Evolutionary conservation across 768 basidiomycete genomes (phyloP), one percentile per base, ranked within the genome.

Genomic region (Rhizopogon vinicolor): DNA sequence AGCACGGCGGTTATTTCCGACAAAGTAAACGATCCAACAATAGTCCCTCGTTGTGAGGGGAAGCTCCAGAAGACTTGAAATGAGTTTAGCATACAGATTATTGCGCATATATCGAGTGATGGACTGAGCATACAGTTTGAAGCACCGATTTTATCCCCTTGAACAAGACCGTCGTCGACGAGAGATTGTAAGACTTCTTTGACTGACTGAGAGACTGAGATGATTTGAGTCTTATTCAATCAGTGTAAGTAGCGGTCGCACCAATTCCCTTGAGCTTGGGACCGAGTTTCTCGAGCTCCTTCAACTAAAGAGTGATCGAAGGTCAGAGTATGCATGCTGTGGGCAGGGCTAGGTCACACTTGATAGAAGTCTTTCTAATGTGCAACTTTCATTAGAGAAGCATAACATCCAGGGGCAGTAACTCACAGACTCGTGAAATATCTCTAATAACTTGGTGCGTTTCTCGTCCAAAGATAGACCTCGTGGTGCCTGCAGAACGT

Each of bases 251-350:
- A 44, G 40, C 28, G 13, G 43, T 59, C 71, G 56, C 70, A 92
- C 92, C 90, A 51, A 97, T 93, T 19, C 93, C 93, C 65, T 95
- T 96, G 75, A 89, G 75, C 69, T 94, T 95, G 14, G 89, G 86
- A 0, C 83, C 90, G 7, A 89, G 75, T 68, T 94, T 96, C 70
- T 98, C 95, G 19, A 97, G 77, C 62, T 98, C 95, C 68, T 96
- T 97, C 46, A 98, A 77, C 84, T 92, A 64, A 59, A 45, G 16
- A 40, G 14, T 37, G 51, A 40, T 25, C 33, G 29, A 48, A 53
- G 43, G 54, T 22, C 52, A 51, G 51, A 40, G 39, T 10, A 31
- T 1, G 12, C 41, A 14, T 5, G 7, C n/a, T 25, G 22, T 16
- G 16, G 12, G 29, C 28, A 14, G 18, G 33, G 10, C 19, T n/a